Conservation (phyloP, 2,329 filamentous ascomycete genomes). For the Ceratocystis huliohia region DNA sequence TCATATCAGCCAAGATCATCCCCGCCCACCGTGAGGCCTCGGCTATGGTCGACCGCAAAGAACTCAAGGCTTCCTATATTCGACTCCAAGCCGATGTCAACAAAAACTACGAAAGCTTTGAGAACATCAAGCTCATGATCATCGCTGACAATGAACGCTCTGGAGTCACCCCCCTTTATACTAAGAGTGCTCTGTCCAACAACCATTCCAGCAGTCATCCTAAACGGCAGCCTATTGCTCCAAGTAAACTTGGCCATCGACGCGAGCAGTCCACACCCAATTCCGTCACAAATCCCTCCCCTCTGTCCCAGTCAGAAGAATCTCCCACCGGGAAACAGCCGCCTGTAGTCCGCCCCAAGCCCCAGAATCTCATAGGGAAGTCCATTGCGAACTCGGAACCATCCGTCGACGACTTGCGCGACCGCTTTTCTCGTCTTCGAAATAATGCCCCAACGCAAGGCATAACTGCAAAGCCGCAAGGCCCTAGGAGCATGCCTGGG, state of each 20-base stretch:
- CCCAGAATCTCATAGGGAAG: conserved; percentile 3
- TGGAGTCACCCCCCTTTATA: conserved; percentile 39
- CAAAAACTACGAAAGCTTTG: conserved; percentile 38
- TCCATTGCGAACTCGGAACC: conserved; percentile 28
- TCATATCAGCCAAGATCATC: conserved; percentile 64
- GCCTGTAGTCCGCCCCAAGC: conserved; percentile 11
- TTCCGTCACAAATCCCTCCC: conserved; percentile 1
- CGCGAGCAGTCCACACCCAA: conserved; percentile 16
- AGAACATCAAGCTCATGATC: conserved; percentile 46
- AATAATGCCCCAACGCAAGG: conserved; percentile 29
- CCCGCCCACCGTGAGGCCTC: conserved; percentile 64
- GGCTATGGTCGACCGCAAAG: conserved; percentile 44
- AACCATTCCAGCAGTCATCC: background rate
- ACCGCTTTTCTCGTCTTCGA: conserved; percentile 46
- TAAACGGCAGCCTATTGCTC: background rate
- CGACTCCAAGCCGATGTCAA: conserved; percentile 40
- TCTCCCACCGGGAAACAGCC: background rate
- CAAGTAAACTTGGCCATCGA: conserved; percentile 5
- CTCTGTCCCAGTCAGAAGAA: conserved; percentile 15
- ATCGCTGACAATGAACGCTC: conserved; percentile 51
- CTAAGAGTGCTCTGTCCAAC: background rate
- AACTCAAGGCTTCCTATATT: conserved; percentile 37
- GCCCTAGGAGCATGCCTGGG: conserved; percentile 43
- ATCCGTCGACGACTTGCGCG: conserved; percentile 36
- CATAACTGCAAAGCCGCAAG: conserved; percentile 39